Conservation (phyloP, 768 basidiomycete genomes). For the Mrakia hoshinonis region DNA sequence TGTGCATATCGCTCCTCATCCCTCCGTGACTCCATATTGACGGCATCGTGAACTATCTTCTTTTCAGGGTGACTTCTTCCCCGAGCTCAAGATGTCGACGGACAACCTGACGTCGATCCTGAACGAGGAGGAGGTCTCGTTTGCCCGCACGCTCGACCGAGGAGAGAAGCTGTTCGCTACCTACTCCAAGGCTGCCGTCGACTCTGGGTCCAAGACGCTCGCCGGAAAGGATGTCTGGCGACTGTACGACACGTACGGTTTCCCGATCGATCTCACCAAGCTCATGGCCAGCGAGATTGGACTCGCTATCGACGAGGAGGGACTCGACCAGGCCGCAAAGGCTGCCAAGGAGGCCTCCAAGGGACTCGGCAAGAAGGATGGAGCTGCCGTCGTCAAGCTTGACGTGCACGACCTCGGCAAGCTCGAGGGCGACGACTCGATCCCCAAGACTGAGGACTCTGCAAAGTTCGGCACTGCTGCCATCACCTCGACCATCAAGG, state of each 20-base stretch:
- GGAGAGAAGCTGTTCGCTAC: conserved; percentile 93
- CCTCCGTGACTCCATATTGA: background rate
- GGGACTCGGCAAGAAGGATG: conserved; percentile 63
- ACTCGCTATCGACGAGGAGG: conserved; percentile 70
- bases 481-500: conserved; percentile 63
- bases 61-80: conserved; percentile 70
- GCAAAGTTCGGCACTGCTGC: conserved; percentile 78
- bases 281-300: conserved; percentile 94
- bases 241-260: conserved; percentile 95
- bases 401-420: conserved; percentile 90
- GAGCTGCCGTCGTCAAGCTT: conserved; percentile 57
- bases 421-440: conserved; percentile 63
- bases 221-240: conserved; percentile 93
- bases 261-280: conserved; percentile 90
- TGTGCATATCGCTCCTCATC: background rate
- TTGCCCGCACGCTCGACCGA: conserved; percentile 91
- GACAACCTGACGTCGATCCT: conserved; percentile 87
- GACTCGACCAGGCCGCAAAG: conserved; percentile 81
- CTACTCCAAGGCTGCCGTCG: conserved; percentile 61
- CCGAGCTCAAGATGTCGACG: conserved; percentile 69
- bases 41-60: too few relatives aligned
- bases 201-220: conserved; percentile 57
- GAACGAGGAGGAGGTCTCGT: conserved; percentile 95
- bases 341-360: conserved; percentile 87
- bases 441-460: conserved; percentile 88